Conservation (phyloP, 306 rosid genomes). For the Senna siamea region DNA sequence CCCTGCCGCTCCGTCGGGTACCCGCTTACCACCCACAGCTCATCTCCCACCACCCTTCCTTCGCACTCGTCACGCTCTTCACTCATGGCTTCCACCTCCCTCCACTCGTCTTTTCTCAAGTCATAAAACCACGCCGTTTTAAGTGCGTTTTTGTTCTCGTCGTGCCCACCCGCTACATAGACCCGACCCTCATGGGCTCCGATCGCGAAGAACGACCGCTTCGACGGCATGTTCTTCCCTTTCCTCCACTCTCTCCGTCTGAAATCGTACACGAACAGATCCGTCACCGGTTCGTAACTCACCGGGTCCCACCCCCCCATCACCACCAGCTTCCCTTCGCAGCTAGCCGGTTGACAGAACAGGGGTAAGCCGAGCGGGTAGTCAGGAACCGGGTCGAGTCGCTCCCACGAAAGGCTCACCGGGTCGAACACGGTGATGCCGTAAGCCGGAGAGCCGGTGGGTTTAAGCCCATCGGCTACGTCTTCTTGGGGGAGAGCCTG, state of each 20-base stretch:
- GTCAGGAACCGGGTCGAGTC: conserved; percentile 43
- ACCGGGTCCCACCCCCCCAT: conserved; percentile 61
- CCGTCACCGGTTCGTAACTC: conserved; percentile 38
- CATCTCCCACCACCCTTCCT: conserved; percentile 45
- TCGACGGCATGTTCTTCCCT: conserved; percentile 52
- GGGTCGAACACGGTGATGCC: conserved; percentile 48
- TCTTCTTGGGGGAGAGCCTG: conserved; percentile 21
- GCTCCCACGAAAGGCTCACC: conserved; percentile 31
- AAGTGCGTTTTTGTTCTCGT: conserved; percentile 53
- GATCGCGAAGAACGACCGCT: conserved; percentile 46
- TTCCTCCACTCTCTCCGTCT: conserved; percentile 36
- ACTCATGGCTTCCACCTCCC: conserved; percentile 36
- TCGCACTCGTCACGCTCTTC: conserved; percentile 56
- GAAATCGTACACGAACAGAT: conserved; percentile 49
- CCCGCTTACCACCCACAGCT: conserved; percentile 58
- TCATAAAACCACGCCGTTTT: conserved; percentile 48
- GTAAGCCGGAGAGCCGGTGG: conserved; percentile 18
- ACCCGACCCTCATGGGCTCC: conserved; percentile 39
- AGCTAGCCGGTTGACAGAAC: conserved; percentile 45
- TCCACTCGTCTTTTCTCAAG: conserved; percentile 39
- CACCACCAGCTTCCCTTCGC: conserved; percentile 47
- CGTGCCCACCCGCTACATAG: conserved; percentile 54
- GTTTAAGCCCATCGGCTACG: not conserved
- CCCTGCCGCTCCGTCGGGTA: conserved; percentile 53
- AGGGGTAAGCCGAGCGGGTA: conserved; percentile 42